Evolutionary conservation across 1,284 basidiomycete genomes (phyloP).

Genomic region (Agroathelia rolfsii): DNA sequence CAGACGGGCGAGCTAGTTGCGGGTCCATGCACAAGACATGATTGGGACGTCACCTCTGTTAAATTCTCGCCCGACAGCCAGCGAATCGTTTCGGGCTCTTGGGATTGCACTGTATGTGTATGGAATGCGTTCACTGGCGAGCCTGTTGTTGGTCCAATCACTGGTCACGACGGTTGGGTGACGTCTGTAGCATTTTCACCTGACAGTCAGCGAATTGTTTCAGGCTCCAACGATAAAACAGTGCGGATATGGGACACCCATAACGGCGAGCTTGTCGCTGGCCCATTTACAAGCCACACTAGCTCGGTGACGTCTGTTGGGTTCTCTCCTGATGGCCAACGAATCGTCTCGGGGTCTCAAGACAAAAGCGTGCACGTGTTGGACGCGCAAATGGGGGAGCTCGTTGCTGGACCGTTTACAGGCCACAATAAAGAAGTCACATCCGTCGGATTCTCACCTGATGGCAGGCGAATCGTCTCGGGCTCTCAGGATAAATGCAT

Average conservation of each 20-base stretch:
- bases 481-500: constrained; percentile 10
- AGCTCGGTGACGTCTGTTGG: constrained; percentile 9
- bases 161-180: too few species aligned
- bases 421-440: constrained; percentile 8
- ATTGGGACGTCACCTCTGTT: constrained; percentile 1
- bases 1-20: too few species aligned
- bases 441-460: constrained; percentile 12
- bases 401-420: constrained; percentile 3
- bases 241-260: too few species aligned
- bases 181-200: too few species aligned
- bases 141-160: not conserved
- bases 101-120: not conserved
- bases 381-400: constrained; percentile 9
- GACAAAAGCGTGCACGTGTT: constrained; percentile 9
- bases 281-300: constrained; percentile 8
- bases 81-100: constrained; percentile 1
- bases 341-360: constrained; percentile 12
- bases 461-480: constrained; percentile 10
- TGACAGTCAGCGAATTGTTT: too few species aligned
- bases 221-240: too few species aligned
- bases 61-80: constrained; percentile 1
- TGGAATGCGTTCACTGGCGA: constrained; percentile 1
- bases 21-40: not conserved
- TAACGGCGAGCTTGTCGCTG: constrained; percentile 3
- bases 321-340: constrained; percentile 11